Evolutionary conservation across 805 yeast species (phyloP), one percentile per base, ranked within the genome.

Genomic region (Cyberlindnera mycetangii): DNA sequence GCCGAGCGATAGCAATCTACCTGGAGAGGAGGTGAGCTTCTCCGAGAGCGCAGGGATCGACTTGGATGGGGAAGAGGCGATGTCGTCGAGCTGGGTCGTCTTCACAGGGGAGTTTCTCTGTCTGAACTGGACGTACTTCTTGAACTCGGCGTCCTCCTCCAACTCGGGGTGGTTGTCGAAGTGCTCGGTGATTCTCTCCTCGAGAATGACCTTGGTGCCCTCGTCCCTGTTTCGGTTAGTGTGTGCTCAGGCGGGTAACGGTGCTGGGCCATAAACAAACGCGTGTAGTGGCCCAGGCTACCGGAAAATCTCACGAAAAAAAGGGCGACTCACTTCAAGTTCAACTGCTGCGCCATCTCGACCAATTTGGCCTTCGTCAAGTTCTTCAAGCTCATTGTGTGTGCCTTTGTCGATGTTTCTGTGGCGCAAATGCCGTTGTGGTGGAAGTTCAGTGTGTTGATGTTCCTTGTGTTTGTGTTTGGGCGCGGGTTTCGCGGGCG

Each of bases 361-460:
- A 64, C 61, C 40, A 71, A 62, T 18, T 63, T 64, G 25, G 59
- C 56, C 58, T 71, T 71, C 43, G 61, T 67, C 59, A 69, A 49
- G 38, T 55, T 54, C 45, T 61, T 58, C 48, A 70, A 58, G 52
- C 65, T 64, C 65, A 64, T 62, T 34, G 27, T 39, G 20, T 24
- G 24, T 45, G 14, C 36, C 39, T 33, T 35, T 45, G 39, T 37
- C 32, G 32, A 37, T 32, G 15, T 20, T 22, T 33, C 34, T 33
- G 41, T 22, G 44, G 37, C 30, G 42, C 32, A 37, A 34, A 40
- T 39, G 22, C 9, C 17, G 25, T 10, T 33, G 28, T 15, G 19
- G 28, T n/a, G 30, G 30, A 15, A 22, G 30, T 34, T 22, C 38
- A 19, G 38, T 22, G 38, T 35, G 38, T 41, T 31, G 41, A 40